Base-by-base conservation (phyloP, 768 basidiomycete genomes). In the Lactarius vividus region DNA sequence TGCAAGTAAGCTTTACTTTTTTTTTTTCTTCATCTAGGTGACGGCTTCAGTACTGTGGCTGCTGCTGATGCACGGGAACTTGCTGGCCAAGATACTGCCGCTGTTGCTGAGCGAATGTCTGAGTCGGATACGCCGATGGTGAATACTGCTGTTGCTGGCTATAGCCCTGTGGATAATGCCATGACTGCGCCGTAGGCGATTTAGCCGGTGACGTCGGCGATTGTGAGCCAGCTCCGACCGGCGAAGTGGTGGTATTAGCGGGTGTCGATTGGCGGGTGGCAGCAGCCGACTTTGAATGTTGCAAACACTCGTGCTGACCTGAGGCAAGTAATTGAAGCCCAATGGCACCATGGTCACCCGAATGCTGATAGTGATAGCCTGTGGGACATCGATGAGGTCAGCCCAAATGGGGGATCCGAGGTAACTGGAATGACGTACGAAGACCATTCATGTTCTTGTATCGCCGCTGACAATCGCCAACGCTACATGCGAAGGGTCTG, bases 401-500 rank as follows among this genome's bases (percentile, higher is more conserved):
- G 68, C 15, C 46, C 10, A 69, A 59, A 46, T 64, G 46, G 61
- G 57, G 56, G 64, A 49, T n/a, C 16, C 15, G 26, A 60, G 44
- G n/a, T 35, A 39, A 33, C 10, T 13, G 60, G 9, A 44, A 16
- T 16, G 10, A 77, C 77, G 64, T 64, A 79, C 92, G 78, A 68
- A 98, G 79, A 0, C 96, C 96, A 76, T 98, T 98, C 95, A 98
- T 96, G 74, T 99, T 98, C 84, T 98, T 95, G 80, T 98, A 98
- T 73, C 96, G 77, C 73, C 96, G 84, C 74, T 84, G 82, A 72
- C 91, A 92, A 70, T 92, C 90, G 23, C 91, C 91, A 6, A 96
- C 90, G 7, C 92, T 89, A 71, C 95, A 98, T 0, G 92, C 91
- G 73, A 91, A 98, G 3, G 95, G 95, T 44, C 92, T 79, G 60